Conservation (phyloP, 106 monocot species). For the Dendrobium officinale region DNA sequence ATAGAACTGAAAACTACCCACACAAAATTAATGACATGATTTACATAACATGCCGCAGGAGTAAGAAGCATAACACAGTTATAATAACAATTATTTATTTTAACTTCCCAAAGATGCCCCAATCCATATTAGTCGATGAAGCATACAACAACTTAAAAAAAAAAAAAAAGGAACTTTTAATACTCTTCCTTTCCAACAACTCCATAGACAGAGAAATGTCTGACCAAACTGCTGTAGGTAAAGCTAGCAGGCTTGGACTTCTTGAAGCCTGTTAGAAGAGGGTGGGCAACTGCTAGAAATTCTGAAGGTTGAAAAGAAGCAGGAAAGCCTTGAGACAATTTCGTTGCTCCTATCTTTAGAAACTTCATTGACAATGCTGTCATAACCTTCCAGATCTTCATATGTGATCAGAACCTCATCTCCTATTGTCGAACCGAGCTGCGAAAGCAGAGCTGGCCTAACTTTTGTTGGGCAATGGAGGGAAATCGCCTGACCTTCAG, state of each 20-base stretch:
- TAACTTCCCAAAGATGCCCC: background rate
- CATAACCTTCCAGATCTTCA: constrained; percentile 25
- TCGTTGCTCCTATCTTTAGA: background rate
- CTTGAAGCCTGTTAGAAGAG: background rate
- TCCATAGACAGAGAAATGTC: too few relatives aligned
- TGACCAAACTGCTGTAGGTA: background rate
- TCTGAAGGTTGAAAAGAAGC: background rate
- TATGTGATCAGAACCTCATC: constrained; percentile 25
- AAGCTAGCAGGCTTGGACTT: background rate
- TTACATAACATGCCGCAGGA: background rate
- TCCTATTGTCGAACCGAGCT: background rate
- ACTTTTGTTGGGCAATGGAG: background rate
- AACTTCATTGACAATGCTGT: background rate
- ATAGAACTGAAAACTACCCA: background rate
- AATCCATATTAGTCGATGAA: too few relatives aligned
- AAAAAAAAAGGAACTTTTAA: too few relatives aligned
- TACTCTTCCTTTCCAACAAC: too few relatives aligned
- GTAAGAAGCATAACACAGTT: background rate
- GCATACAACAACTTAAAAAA: too few relatives aligned
- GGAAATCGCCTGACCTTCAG: constrained; percentile 4
- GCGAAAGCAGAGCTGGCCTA: background rate
- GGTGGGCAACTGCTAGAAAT: background rate
- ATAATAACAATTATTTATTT: background rate
- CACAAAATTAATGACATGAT: background rate
- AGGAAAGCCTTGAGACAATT: background rate